A percentile compares a stretch with the other conserved stretches of the same genome.
phyloP scores from a whole-genome alignment of 495 filamentous ascomycete species.

The Penicillium taxi region DNA sequence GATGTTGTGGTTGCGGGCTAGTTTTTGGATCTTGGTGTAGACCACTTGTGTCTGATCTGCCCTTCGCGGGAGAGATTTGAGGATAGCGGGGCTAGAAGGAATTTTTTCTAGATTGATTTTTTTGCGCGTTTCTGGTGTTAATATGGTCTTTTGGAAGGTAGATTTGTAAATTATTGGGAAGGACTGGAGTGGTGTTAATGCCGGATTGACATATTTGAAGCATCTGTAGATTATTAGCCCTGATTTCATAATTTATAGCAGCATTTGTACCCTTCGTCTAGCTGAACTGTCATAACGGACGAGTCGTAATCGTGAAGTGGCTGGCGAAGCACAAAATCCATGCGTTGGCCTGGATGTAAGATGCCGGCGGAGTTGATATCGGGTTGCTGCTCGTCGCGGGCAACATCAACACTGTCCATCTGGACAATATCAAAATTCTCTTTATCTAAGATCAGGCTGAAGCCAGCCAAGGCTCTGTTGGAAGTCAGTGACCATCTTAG shows the following conservation, averaged over 20 bases:
- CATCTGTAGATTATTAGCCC: slow-evolving; percentile 18
- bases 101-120: slow-evolving; percentile 18
- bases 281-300: slow-evolving; percentile 26
- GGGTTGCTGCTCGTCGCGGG: slow-evolving; percentile 3
- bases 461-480: slow-evolving; percentile 35
- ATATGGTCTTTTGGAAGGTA: not conserved
- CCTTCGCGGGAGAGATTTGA: slow-evolving; percentile 16
- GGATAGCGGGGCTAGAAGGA: slow-evolving; percentile 17
- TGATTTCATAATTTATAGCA: not conserved
- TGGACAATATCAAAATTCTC: slow-evolving; percentile 26
- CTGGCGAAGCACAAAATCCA: slow-evolving; percentile 34
- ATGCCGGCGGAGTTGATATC: slow-evolving; percentile 30
- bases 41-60: slow-evolving; percentile 38
- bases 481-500: not conserved
- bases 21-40: slow-evolving; percentile 42
- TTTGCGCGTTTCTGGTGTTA: slow-evolving; percentile 5
- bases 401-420: slow-evolving; percentile 36
- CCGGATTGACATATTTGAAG: slow-evolving; percentile 42
- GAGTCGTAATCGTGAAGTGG: slow-evolving; percentile 2
- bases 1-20: slow-evolving; percentile 30
- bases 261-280: slow-evolving; percentile 36
- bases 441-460: slow-evolving; percentile 28
- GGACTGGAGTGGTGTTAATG: slow-evolving; percentile 32
- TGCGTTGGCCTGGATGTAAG: slow-evolving; percentile 43
- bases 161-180: slow-evolving; percentile 25